Evolutionary conservation across 2,329 filamentous ascomycete genomes (phyloP).

Genomic region (Pseudofabraea citricarpa): DNA sequence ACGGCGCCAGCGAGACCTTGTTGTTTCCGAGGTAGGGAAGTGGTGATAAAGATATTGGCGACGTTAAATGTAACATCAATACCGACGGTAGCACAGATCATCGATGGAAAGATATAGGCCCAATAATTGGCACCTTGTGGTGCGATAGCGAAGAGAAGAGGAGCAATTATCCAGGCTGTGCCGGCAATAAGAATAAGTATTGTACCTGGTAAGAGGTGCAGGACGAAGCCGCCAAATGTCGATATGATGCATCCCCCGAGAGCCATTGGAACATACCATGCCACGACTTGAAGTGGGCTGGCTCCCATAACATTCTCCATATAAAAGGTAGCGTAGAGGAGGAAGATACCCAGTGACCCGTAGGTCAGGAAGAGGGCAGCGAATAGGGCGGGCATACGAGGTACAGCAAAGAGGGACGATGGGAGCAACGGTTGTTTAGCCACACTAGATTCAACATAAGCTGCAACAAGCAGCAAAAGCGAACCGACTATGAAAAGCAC

Average conservation of each 20-base stretch:
- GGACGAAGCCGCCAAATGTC: slow-evolving; percentile 47
- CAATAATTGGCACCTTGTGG: slow-evolving; percentile 44
- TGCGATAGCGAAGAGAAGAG: slow-evolving; percentile 48
- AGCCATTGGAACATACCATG: slow-evolving; percentile 61
- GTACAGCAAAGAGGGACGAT: slow-evolving; percentile 62
- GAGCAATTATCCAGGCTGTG: slow-evolving; percentile 44
- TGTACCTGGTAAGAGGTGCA: slow-evolving; percentile 50
- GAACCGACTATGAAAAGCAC: slow-evolving; percentile 59
- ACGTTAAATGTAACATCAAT: slow-evolving; percentile 75
- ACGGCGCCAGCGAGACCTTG: slow-evolving; percentile 70
- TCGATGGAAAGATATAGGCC: slow-evolving; percentile 68
- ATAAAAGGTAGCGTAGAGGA: slow-evolving; percentile 67
- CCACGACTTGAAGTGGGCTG: slow-evolving; percentile 49
- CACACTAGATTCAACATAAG: slow-evolving; percentile 71
- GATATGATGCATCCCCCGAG: slow-evolving; percentile 66
- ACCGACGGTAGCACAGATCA: slow-evolving; percentile 65
- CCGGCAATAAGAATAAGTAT: slow-evolving; percentile 47
- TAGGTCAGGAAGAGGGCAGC: slow-evolving; percentile 61
- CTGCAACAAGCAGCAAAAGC: slow-evolving; percentile 51
- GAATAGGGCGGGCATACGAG: slow-evolving; percentile 61
- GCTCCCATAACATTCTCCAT: slow-evolving; percentile 49
- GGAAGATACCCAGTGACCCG: slow-evolving; percentile 62
- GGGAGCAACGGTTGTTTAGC: slow-evolving; percentile 65
- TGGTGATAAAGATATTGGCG: slow-evolving; percentile 74
- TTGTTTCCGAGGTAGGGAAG: slow-evolving; percentile 57